Evolutionary conservation across 345 rosid species (phyloP).

Genomic region (Brassica nigra): DNA sequence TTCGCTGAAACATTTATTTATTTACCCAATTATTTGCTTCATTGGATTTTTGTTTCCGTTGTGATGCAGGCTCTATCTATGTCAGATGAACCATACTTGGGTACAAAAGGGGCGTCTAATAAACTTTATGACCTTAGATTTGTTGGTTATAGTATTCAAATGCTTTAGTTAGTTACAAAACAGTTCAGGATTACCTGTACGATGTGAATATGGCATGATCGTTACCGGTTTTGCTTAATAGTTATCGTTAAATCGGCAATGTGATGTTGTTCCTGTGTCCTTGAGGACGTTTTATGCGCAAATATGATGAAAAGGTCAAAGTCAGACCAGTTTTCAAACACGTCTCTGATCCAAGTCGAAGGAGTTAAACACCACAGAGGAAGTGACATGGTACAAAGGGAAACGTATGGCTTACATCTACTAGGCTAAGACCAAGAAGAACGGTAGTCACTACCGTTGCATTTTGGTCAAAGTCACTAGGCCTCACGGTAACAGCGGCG

Average conservation of each 20-base stretch:
- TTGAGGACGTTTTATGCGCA: neutral
- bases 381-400: conserved; percentile 76
- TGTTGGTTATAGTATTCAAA: conserved; percentile 36
- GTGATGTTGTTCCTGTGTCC: neutral
- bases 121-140: too few relatives aligned
- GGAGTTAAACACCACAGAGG: conserved; percentile 82
- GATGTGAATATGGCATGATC: too few relatives aligned
- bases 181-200: too few relatives aligned
- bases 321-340: conserved; percentile 13
- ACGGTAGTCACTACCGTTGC: too few relatives aligned
- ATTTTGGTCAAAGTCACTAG: conserved; percentile 42
- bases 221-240: too few relatives aligned
- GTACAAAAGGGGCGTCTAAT: conserved; percentile 47
- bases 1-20: neutral
- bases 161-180: neutral
- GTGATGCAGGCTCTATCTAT: conserved; percentile 57
- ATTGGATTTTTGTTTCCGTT: neutral
- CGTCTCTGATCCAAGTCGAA: conserved; percentile 72
- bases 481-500: too few relatives aligned
- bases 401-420: conserved; percentile 39
- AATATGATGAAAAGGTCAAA: conserved; percentile 54
- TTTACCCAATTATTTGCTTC: neutral
- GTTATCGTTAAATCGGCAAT: neutral
- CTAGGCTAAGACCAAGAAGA: too few relatives aligned
- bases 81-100: conserved; percentile 77